Evolutionary conservation across 2,329 filamentous ascomycete genomes (phyloP), one percentile per base, ranked within the genome.

Genomic region (Colletotrichum acutatum): DNA sequence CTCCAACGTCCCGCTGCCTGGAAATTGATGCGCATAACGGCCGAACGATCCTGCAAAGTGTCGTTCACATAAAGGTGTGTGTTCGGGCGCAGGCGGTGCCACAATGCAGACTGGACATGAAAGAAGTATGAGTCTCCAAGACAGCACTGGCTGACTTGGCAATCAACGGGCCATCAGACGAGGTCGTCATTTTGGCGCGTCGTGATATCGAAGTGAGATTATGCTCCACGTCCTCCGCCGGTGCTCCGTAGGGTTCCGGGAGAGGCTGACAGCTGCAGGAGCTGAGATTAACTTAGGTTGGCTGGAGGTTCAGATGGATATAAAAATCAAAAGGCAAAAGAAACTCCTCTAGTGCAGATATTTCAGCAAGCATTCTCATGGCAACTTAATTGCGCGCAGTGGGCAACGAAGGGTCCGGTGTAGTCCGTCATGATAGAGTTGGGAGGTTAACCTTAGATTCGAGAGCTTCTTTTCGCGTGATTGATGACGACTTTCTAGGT

Each of bases 241-340:
- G 32, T n/a, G 34, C 26, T 28, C 28, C 49, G 54, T 71, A 68
- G 53, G 52, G 57, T 59, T 69, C 32, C 30, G 46, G 66, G 28
- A 32, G 32, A 30, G 53, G 54, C 42, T 72, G 69, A 69, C 69
- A 72, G 58, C 49, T 72, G 66, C 58, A 68, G 26, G 53, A 59
- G 66, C 65, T 53, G 66, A 65, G 16, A 53, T 65, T 34, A 60
- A 56, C 37, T 70, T 34, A 60, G 28, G 58, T 34, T 26, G 54
- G 42, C 30, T 28, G 3, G n/a, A 62, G 59, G 66, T 70, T 72
- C 70, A 70, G 70, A 72, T 65, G 70, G 60, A 60, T 65, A 56
- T 34, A 6, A 24, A 49, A 24, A 59, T 26, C 30, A 63, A 63
- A 70, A 70, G 60, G 24, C 32, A 72, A 70, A 68, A 64, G 59